These are phyloP conservation scores for Achaetomium macrosporum DNA, from an alignment of 2,329 filamentous ascomycete genomes.

Conservation along the genomic window DNA sequence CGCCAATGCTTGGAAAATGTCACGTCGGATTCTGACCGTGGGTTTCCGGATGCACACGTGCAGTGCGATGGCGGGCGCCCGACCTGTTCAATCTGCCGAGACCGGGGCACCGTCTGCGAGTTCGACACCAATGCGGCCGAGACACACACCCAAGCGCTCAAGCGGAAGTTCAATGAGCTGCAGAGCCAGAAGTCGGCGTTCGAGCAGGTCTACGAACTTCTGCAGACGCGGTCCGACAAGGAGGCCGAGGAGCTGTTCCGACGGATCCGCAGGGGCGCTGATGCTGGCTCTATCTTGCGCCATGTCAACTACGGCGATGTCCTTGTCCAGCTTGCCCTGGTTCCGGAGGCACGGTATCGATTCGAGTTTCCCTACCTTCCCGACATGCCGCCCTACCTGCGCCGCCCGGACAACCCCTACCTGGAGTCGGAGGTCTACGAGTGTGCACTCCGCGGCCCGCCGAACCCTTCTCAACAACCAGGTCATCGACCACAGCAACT, in stretches of 20 bases:
- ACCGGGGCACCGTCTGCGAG: conserved; percentile 27
- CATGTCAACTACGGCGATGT: conserved; percentile 33
- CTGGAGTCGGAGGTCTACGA: conserved; percentile 29
- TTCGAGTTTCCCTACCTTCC: conserved; percentile 36
- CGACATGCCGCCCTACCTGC: conserved; percentile 29
- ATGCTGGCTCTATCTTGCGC: conserved; percentile 29
- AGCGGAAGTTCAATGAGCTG: conserved; percentile 29
- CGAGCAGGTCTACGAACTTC: conserved; percentile 28
- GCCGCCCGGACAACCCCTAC: conserved; percentile 26
- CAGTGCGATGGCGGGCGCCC: conserved; percentile 31
- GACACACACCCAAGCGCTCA: conserved; percentile 30
- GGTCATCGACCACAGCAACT: conserved; percentile 8
- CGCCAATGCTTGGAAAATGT: background rate
- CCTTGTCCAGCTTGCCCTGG: conserved; percentile 34
- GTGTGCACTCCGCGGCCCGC: conserved; percentile 9
- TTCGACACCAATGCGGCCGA: conserved; percentile 29
- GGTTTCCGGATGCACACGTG: background rate
- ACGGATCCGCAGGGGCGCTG: conserved; percentile 32
- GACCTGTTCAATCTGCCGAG: conserved; percentile 27
- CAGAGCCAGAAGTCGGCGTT: conserved; percentile 26
- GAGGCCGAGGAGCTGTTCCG: conserved; percentile 33
- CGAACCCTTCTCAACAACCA: conserved; percentile 3
- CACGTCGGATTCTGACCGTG: background rate
- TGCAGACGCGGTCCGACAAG: conserved; percentile 21
- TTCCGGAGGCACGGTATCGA: conserved; percentile 34